A percentile compares a stretch with the other conserved stretches of the same genome.
phyloP scores from a whole-genome alignment of 202 grass and related monocot species.

The Zizania palustris region DNA sequence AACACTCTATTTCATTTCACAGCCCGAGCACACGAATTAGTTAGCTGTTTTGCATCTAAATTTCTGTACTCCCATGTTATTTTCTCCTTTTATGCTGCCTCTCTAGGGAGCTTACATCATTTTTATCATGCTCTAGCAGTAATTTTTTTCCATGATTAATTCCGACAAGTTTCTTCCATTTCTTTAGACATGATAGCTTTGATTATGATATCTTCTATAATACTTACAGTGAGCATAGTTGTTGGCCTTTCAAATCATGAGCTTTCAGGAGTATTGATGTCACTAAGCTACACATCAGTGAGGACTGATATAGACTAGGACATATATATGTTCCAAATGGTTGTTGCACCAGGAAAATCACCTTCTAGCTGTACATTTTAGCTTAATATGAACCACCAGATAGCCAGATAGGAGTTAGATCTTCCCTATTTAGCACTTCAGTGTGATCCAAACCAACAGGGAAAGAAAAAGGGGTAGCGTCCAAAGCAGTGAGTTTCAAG shows the following conservation, averaged over 20 bases:
- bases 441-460: constrained; percentile 15
- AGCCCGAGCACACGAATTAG: neutral
- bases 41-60: constrained; percentile 4
- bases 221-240: neutral
- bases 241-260: constrained; percentile 38
- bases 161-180: constrained; percentile 29
- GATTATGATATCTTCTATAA: constrained; percentile 18
- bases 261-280: constrained; percentile 36
- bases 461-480: constrained; percentile 26
- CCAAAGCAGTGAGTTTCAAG: neutral
- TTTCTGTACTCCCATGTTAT: neutral
- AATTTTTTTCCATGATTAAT: constrained; percentile 14
- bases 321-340: constrained; percentile 46
- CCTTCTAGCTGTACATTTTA: constrained; percentile 35
- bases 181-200: constrained; percentile 9
- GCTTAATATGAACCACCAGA: constrained; percentile 34
- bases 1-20: neutral
- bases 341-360: constrained; percentile 45
- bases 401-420: neutral
- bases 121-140: neutral
- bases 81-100: neutral
- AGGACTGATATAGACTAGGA: constrained; percentile 26
- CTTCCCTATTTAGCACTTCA: neutral
- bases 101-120: constrained; percentile 1
- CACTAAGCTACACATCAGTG: neutral